A percentile compares a stretch with the other conserved stretches of the same genome.
phyloP scores from a whole-genome alignment of 192 early-diverging fungal genomes.

The Linnemannia hyalina region DNA sequence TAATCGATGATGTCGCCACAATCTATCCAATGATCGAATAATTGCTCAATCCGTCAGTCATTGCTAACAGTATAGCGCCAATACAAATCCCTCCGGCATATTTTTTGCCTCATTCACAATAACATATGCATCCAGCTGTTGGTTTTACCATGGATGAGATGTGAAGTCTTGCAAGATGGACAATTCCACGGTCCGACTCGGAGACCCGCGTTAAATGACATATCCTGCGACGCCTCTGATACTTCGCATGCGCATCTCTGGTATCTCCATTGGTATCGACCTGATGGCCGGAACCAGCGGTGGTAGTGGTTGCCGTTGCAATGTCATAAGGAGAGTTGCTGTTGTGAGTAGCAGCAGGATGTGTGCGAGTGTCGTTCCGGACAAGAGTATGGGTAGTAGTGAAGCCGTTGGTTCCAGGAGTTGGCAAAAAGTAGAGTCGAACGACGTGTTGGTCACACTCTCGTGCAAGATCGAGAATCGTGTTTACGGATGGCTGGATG shows the following conservation, averaged over 20 bases:
- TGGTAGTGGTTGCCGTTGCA: neutral
- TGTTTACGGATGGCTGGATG: constrained; percentile 41
- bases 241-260: neutral
- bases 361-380: neutral
- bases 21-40: constrained; percentile 15
- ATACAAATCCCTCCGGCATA: neutral
- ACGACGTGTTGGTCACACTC: constrained; percentile 41
- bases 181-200: constrained; percentile 40
- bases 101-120: neutral
- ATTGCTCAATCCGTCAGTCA: neutral
- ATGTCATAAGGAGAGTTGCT: neutral
- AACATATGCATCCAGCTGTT: neutral
- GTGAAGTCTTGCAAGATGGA: constrained; percentile 38
- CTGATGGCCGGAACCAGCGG: neutral
- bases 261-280: neutral
- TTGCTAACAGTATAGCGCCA: neutral
- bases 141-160: constrained; percentile 40
- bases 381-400: constrained; percentile 49
- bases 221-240: neutral
- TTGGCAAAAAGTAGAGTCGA: constrained; percentile 51
- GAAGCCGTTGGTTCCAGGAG: constrained; percentile 45
- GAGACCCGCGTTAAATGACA: constrained; percentile 36
- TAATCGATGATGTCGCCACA: constrained; percentile 39
- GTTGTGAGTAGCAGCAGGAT: neutral
- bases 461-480: constrained; percentile 33